Evolutionary conservation across 2,329 filamentous ascomycete species (phyloP), one percentile per base, ranked within the genome.

Genomic region (Drechslerella coelobrocha): DNA sequence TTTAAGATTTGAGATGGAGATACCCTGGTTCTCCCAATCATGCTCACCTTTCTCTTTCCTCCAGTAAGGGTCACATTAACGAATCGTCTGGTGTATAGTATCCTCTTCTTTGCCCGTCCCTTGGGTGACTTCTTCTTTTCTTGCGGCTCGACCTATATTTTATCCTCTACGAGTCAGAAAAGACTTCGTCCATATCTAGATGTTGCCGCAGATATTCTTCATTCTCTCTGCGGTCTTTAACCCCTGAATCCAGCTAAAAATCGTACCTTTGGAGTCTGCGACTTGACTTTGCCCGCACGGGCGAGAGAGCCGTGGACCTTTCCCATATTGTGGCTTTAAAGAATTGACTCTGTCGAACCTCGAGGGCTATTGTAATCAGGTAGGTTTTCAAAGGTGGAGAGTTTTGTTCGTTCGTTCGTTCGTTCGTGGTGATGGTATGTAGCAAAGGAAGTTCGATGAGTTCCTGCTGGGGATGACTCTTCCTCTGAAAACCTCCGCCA

Each of bases 201-300:
- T 8, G 10, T n/a, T n/a, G 26, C 43, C 23, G 27, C 19, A 59
- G 19, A 52, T 66, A 7, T 26, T 12, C 26, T 34, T 27, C 10
- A 53, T 2, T 41, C 26, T 19, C 26, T 17, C 50, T 50, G 39
- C 6, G 37, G 29, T 9, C 12, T 34, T 19, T 17, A 39, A 8
- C 56, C 21, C 23, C 31, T 37, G n/a, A 37, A 37, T 26, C 41
- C 26, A 50, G 69, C 68, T 75, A 45, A 61, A 59, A 72, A 54
- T 82, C 86, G 82, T 86, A 92, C 89, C 88, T 93, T 92, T 80
- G 90, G 90, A 78, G 90, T 93, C 84, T 93, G 90, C 84, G 90
- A 93, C 89, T 96, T 95, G 88, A 96, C 92, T 87, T 96, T 96
- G 85, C 91, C 91, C 84, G 90, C 91, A 91, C 91, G 90, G 82